Evolutionary conservation across 2,329 filamentous ascomycete species (phyloP), one percentile per base, ranked within the genome.

Genomic region (Pseudogymnoascus sp.): DNA sequence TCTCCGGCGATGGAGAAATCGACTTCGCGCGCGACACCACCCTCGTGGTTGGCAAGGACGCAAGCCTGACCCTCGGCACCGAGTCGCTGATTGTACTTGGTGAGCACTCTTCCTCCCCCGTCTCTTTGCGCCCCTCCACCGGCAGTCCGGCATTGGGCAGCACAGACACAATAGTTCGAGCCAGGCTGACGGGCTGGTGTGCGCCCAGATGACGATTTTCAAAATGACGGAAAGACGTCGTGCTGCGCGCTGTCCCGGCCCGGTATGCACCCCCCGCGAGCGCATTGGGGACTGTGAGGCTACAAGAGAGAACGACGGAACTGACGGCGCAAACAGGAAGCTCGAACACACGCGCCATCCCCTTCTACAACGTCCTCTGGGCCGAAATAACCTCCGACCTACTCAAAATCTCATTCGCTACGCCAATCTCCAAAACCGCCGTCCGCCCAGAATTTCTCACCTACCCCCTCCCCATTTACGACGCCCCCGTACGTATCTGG

Each of bases 301-400:
- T 56, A 17, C 62, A 40, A 23, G 17, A 29, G 33, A 56, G 62
- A 66, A 62, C 37, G 33, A 65, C 15, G 13, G 31, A 65, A 53
- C 68, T 70, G 35, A 71, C 68, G 62, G 19, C 17, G 21, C 31
- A 15, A 21, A 61, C 33, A 73, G 71, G 66, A 40, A 69, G 71
- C 19, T 68, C 69, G 19, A 72, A 72, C 61, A 74, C 72, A 19
- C 67, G 71, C 80, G 79, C 82, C 5, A 88, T 97, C 31, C 87
- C 90, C 1, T 88, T 91, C 65, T 93, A 90, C 77, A 89, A 96
- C 73, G 78, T 97, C 65, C 85, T 97, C 59, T 96, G 91, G 88
- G 90, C 88, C 40, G 86, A 90, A 67, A 73, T 88, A 29, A 78
- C 80, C 59, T 79, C 82, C 50, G 79, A 78, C 62, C 80, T 82